phyloP scores from a whole-genome alignment of 192 early-diverging fungal genomes.

The Dispira parvispora region DNA sequence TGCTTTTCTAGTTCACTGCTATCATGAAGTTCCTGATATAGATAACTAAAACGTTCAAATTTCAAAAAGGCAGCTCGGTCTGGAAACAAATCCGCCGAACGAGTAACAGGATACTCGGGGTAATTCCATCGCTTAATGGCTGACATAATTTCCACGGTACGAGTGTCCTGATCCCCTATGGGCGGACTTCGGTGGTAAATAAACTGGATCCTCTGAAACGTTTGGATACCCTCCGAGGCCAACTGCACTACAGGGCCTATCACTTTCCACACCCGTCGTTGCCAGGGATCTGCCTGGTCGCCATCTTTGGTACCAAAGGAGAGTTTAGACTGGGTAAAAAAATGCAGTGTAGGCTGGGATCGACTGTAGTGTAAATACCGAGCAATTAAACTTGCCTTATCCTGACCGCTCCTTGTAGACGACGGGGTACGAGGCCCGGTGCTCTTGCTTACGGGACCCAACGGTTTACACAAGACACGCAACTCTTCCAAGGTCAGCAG shows the following conservation, averaged over 20 bases:
- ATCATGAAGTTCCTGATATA: neutral
- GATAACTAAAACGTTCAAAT: neutral
- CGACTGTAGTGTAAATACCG: neutral
- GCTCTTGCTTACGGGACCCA: neutral
- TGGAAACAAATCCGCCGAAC: slow-evolving; percentile 7
- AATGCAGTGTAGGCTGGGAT: neutral
- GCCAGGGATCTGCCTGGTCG: neutral
- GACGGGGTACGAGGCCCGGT: neutral
- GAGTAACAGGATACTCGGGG: slow-evolving; percentile 2
- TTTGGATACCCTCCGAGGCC: neutral
- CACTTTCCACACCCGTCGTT: neutral
- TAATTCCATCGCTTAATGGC: slow-evolving; percentile 9
- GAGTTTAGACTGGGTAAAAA: neutral
- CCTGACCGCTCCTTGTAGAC: no score
- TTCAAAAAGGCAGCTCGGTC: neutral
- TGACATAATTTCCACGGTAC: neutral
- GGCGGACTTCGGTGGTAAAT: slow-evolving; percentile 8
- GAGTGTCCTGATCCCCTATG: neutral
- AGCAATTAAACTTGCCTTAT: neutral
- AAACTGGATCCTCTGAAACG: neutral
- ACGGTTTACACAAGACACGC: neutral
- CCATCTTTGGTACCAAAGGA: neutral
- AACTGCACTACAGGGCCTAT: slow-evolving; percentile 2
- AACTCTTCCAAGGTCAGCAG: slow-evolving; percentile 8
- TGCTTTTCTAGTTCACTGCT: neutral